Evolutionary conservation across 2,329 filamentous ascomycete genomes (phyloP), one percentile per base, ranked within the genome.

Genomic region (Neonectria neomacrospora): DNA sequence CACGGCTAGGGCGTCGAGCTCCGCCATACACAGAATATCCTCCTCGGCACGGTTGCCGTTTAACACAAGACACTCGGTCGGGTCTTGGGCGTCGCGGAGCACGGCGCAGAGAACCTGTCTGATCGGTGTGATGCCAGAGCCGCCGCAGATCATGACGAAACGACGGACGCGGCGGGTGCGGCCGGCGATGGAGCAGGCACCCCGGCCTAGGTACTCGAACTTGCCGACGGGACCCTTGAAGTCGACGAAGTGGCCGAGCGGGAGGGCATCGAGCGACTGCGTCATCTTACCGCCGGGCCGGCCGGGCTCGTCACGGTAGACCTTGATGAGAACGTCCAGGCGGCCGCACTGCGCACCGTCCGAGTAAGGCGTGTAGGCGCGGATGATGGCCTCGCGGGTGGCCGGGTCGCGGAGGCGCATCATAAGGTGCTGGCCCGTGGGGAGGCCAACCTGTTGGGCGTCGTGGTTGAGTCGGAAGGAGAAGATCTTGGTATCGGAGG

Each of bases 71-170:
- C 93, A 97, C 2, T 76, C 80, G 0, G 92, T 96, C 9, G 77
- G 68, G 72, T 95, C 92, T 0, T 81, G 75, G 1, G 75, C 70
- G 66, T 95, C 88, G 48, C 48, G 53, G 54, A 71, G 64, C 16
- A 96, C 86, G 0, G 92, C 90, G 7, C 92, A 83, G 55, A 96
- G 81, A 3, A 97, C 91, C 73, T 96, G 92, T 75, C 90, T 96
- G 67, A 97, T 92, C 0, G 94, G 94, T n/a, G 94, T 97, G 73
- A 97, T 91, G 1, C 94, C 94, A n/a, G 88, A 92, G 6, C 94
- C 94, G 14, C 86, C 94, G 71, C 92, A 96, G 32, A 97, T 89
- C 93, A 97, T 97, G 74, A 91, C 82, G 76, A 97, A 93, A 12
- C 85, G 85, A 55, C 84, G 86, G 1, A 96, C 86, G 0, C 71